Percentiles rank a stretch among this genome's conserved stretches.
Evolutionary conservation across 371 early-diverging fungal species (phyloP).

Genomic region (Lichtheimia ornata): DNA sequence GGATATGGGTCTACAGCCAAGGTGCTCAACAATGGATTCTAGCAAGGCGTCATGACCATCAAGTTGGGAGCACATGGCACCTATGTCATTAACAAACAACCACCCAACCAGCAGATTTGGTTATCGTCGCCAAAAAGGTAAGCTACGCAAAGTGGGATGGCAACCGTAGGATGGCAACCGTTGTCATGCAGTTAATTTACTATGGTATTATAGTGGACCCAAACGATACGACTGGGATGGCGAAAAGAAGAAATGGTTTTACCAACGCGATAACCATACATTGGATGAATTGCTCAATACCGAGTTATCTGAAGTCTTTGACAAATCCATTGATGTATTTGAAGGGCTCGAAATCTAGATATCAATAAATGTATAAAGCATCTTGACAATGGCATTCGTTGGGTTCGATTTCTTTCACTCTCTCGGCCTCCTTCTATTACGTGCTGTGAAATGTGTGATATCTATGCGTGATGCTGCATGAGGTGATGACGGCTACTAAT

Average conservation of each 20-base stretch:
- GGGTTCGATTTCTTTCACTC: too few relatives aligned
- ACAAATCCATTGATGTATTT: slow-evolving; percentile 32
- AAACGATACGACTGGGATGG: slow-evolving; percentile 84
- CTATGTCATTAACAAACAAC: slow-evolving; percentile 98
- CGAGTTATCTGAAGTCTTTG: slow-evolving; percentile 61
- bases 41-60: slow-evolving; percentile 89
- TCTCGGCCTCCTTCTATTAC: too few relatives aligned
- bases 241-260: slow-evolving; percentile 70
- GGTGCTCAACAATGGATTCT: not conserved
- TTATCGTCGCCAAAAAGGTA: slow-evolving; percentile 91
- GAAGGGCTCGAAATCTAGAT: slow-evolving; percentile 14
- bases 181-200: not conserved
- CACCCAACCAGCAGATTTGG: slow-evolving; percentile 98
- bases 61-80: slow-evolving; percentile 85
- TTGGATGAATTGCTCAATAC: slow-evolving; percentile 67
- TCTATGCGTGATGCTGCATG: too few relatives aligned
- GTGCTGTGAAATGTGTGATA: too few relatives aligned
- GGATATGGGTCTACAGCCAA: too few relatives aligned
- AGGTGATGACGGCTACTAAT: too few relatives aligned
- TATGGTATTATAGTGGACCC: slow-evolving; percentile 71
- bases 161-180: slow-evolving; percentile 1
- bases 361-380: not conserved
- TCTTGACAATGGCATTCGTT: too few relatives aligned
- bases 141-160: slow-evolving; percentile 2
- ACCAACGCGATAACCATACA: slow-evolving; percentile 65